These are phyloP conservation scores for Hysterium pulicare DNA, from an alignment of 2,329 filamentous ascomycete species.

Conservation along the genomic window DNA sequence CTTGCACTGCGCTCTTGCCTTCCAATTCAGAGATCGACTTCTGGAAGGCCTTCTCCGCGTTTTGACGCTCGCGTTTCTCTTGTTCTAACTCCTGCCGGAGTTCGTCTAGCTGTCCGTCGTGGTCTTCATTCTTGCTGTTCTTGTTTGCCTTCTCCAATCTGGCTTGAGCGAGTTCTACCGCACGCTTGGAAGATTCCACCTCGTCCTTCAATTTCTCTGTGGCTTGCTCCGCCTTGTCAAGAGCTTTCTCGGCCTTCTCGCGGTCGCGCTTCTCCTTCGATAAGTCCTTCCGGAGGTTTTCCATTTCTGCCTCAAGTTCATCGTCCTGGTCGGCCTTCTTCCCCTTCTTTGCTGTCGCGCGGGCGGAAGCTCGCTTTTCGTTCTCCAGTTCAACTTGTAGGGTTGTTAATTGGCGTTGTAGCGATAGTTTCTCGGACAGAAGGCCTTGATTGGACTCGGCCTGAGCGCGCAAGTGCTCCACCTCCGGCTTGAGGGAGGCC, in stretches of 20 bases:
- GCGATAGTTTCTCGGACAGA: constrained; percentile 72
- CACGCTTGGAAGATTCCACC: constrained; percentile 37
- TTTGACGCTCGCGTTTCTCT: constrained; percentile 52
- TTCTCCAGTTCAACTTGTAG: constrained; percentile 80
- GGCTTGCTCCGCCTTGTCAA: constrained; percentile 37
- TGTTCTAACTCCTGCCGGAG: constrained; percentile 50
- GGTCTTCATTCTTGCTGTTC: constrained; percentile 39
- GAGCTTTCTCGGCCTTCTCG: constrained; percentile 37
- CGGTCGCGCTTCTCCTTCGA: constrained; percentile 45
- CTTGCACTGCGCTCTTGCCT: constrained; percentile 60
- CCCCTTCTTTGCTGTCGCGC: constrained; percentile 50
- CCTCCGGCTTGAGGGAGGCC: constrained; percentile 56
- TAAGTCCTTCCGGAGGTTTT: constrained; percentile 46
- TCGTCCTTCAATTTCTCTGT: constrained; percentile 29
- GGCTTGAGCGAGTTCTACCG: constrained; percentile 43
- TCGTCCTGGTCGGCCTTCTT: constrained; percentile 50
- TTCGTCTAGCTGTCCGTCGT: constrained; percentile 44
- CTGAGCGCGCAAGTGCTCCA: constrained; percentile 61
- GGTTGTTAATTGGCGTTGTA: constrained; percentile 74
- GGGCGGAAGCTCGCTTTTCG: constrained; percentile 68
- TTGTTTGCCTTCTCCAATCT: constrained; percentile 30
- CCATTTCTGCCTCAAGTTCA: constrained; percentile 43
- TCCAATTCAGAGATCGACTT: constrained; percentile 60
- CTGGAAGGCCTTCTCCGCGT: constrained; percentile 51
- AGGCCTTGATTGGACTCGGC: constrained; percentile 61